These are phyloP conservation scores for Firmiana major DNA, from an alignment of 345 rosid species.

Conservation along the genomic window DNA sequence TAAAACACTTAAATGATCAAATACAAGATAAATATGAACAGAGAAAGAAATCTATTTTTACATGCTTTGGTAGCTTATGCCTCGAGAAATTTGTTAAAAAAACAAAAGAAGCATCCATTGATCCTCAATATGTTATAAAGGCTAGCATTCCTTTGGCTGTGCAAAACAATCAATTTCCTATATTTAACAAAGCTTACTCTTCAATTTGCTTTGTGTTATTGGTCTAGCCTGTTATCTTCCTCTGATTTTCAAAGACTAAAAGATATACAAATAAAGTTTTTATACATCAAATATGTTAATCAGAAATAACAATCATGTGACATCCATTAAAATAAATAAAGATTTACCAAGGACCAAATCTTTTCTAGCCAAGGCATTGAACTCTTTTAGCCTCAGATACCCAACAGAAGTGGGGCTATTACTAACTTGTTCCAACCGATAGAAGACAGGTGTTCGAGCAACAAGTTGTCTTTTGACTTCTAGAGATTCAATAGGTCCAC, in stretches of 20 bases:
- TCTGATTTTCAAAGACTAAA: background rate
- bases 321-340: constrained; percentile 3
- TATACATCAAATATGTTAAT: background rate
- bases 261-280: background rate
- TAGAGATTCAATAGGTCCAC: constrained; percentile 67
- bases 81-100: background rate
- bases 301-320: background rate
- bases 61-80: background rate
- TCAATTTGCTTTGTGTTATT: background rate
- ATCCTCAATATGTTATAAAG: background rate
- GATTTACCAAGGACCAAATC: constrained; percentile 78
- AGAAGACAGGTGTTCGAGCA: constrained; percentile 80
- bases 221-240: background rate
- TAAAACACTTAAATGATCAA: background rate
- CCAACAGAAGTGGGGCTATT: constrained; percentile 63
- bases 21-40: background rate
- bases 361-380: constrained; percentile 91
- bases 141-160: background rate
- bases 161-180: background rate
- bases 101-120: background rate
- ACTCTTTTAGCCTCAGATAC: constrained; percentile 82
- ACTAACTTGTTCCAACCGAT: constrained; percentile 72
- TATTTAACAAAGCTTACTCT: background rate
- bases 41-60: background rate
- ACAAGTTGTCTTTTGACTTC: constrained; percentile 79